phyloP scores from a whole-genome alignment of 192 early-diverging fungal genomes.

The Coemansia sp. region DNA sequence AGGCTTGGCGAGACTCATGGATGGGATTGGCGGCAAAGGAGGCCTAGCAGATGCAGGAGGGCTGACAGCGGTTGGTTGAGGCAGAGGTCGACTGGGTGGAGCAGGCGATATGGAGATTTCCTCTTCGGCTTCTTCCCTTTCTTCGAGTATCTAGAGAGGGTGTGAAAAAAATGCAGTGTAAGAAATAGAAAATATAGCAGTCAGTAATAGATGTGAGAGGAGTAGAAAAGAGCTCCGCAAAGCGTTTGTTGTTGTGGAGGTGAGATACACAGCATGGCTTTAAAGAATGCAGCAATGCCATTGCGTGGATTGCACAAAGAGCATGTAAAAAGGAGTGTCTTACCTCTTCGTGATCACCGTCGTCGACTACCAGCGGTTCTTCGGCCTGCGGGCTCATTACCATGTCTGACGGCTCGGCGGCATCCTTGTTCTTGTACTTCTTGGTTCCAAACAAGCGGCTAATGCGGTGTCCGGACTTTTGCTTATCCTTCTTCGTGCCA shows the following conservation, averaged over 20 bases:
- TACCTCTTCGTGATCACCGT: conserved; percentile 23
- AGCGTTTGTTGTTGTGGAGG: not conserved
- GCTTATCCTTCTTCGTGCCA: conserved; percentile 34
- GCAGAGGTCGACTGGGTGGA: conserved; percentile 33
- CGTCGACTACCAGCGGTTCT: not conserved
- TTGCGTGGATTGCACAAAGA: not conserved
- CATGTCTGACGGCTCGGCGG: not conserved
- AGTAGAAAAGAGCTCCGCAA: not conserved
- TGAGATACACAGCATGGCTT: not conserved
- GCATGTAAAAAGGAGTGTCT: conserved; percentile 3
- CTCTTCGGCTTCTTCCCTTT: conserved; percentile 8
- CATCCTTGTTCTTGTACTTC: conserved; percentile 43
- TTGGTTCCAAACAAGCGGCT: conserved; percentile 46
- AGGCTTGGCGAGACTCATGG: conserved; percentile 11
- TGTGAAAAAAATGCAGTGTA: not conserved
- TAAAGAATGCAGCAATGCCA: not conserved
- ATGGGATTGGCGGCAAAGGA: conserved; percentile 23
- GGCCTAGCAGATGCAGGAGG: conserved; percentile 19
- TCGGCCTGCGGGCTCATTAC: not conserved
- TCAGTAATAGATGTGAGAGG: not conserved
- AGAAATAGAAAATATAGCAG: not conserved
- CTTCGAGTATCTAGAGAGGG: conserved; percentile 7
- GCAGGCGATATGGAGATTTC: conserved; percentile 22
- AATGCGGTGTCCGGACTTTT: conserved; percentile 43
- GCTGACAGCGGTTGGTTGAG: conserved; percentile 27